phyloP scores from a whole-genome alignment of 2,329 filamentous ascomycete species.

The Penicillium oxalicum region DNA sequence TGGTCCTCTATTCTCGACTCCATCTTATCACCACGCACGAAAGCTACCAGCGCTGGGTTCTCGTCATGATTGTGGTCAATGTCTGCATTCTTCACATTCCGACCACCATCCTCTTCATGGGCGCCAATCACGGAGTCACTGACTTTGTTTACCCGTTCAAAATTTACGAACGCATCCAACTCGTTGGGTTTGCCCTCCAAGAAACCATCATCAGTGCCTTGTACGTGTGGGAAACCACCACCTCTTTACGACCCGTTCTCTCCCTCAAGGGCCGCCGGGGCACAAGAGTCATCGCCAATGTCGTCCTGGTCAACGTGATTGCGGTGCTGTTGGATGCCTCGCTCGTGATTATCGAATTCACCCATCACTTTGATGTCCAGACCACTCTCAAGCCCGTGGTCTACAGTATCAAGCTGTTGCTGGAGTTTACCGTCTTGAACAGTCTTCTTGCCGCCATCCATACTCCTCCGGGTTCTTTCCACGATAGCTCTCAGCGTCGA shows the following conservation, averaged over 20 bases:
- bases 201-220: conserved; percentile 45
- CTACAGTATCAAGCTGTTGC: conserved; percentile 34
- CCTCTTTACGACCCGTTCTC: conserved; percentile 7
- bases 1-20: conserved; percentile 39
- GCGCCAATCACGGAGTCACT: conserved; percentile 14
- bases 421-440: conserved; percentile 49
- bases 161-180: conserved; percentile 44
- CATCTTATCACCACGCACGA: conserved; percentile 31
- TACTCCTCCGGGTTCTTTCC: conserved; percentile 3
- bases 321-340: conserved; percentile 40
- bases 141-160: conserved; percentile 28
- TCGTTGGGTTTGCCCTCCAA: conserved; percentile 46
- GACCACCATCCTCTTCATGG: conserved; percentile 31
- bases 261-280: conserved; percentile 10
- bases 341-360: conserved; percentile 31
- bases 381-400: conserved; percentile 30
- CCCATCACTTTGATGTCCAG: conserved; percentile 31
- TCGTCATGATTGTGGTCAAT: conserved; percentile 37
- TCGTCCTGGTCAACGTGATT: conserved; percentile 35
- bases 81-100: conserved; percentile 33
- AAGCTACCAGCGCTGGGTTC: conserved; percentile 20
- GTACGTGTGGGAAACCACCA: conserved; percentile 45
- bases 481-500: conserved; percentile 2
- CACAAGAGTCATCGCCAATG: conserved; percentile 8
- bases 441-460: conserved; percentile 26